Evolutionary conservation across 163 green algal genomes (phyloP), one percentile per base, ranked within the genome.

Genomic region (Scenedesmus sp.): DNA sequence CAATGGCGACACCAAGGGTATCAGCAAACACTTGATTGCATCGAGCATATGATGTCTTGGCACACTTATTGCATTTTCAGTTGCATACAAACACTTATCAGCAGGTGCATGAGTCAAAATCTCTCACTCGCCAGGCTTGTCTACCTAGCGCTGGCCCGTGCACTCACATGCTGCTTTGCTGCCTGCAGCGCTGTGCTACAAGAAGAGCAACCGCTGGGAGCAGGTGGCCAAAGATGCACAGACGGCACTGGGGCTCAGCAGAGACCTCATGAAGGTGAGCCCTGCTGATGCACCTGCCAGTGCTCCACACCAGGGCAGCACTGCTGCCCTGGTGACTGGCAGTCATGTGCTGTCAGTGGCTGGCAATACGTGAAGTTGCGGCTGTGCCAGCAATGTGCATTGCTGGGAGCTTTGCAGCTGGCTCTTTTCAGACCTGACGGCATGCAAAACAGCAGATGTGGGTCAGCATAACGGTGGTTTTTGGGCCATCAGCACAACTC

Each of bases 141-240:
- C 59, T 46, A 46, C 0, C 59, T 64, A 64, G 59, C 59, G 9
- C 9, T 15, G 6, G 20, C 12, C 6, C 67, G 5, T 79, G 67
- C 67, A 20, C 67, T n/a, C 15, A 79, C 6, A 13, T 57, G 8
- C 18, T 23, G 5, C 52, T 12, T 79, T 12, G 23, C 70, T 52
- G 12, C 70, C 23, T 57, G 77, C 77, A 84, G 95, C 94, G 9
- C 81, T 96, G 67, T 96, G 93, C 82, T 88, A 96, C 73, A 95
- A 94, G 87, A 95, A 96, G 70, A 79, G 57, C 52, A 82, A 82
- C 8, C 84, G 91, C 13, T 96, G 93, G 94, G 60, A 91, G 54
- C 23, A 90, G 3, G 93, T 94, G 0, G 67, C 86, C 8, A 23
- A 77, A 54, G 95, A 97, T 92, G 87, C 89, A 66, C 57, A 77